Evolutionary conservation across 495 filamentous ascomycete species (phyloP), one percentile per base, ranked within the genome.

Genomic region (Pyrenula aspistea): DNA sequence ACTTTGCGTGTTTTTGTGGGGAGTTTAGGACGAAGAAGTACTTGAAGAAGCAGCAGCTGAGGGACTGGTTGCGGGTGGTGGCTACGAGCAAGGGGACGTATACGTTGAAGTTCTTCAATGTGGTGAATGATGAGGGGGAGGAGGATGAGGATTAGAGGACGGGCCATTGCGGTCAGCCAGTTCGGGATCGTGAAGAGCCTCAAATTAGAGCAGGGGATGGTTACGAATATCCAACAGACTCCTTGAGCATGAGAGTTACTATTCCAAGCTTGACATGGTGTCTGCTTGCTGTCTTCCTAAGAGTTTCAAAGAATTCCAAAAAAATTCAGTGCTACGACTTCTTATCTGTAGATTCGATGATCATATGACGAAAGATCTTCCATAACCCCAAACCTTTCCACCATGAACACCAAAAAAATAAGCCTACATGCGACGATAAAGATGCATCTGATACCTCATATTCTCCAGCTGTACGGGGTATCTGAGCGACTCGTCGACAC

Each of bases 71-170:
- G 69, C 91, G 93, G 64, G 93, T 98, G 62, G 94, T 98, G 70
- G 91, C 90, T 56, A 96, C 91, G 68, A 87, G 86, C 73, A 89
- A 89, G 81, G 92, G 92, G 67, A 90, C 95, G 61, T 98, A 97
- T 78, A 91, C 96, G 82, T 87, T 98, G 73, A 88, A 92, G 75
- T 98, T 97, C 91, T 98, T 93, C 91, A 98, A 97, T 81, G 91
- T 97, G 73, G 92, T 95, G 67, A 91, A 93, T 75, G 94, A 98
- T 71, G 91, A 87, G 67, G 89, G 77, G 59, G 93, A 97, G 62
- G 93, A 98, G 63, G 93, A 98, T 72, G 93, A 98, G 62, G 94
- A 98, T 69, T 98, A 95, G 81, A 81, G 53, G 51, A 53, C 31
- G 31, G 4, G 31, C 15, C 31, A 42, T 42, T 4, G 15, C 31